Percentiles rank a stretch among this genome's conserved stretches.
Evolutionary conservation across 495 filamentous ascomycete species (phyloP).

Genomic region (Oidiodendron maius): DNA sequence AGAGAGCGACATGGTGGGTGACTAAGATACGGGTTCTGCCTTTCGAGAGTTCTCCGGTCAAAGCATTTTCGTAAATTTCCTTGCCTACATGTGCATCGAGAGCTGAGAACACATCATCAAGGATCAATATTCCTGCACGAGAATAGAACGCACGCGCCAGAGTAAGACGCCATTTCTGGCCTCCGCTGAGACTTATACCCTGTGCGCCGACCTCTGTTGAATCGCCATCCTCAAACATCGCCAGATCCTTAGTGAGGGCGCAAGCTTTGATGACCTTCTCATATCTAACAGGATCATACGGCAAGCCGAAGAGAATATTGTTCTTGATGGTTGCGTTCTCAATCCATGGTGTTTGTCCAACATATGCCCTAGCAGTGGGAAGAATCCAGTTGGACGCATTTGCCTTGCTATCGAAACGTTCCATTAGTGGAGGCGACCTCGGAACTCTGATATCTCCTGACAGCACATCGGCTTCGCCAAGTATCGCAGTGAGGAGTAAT

Average conservation of each 20-base stretch:
- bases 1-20: constrained; percentile 40
- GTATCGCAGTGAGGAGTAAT: constrained; percentile 46
- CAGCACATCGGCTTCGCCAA: constrained; percentile 50
- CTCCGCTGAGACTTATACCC: constrained; percentile 65
- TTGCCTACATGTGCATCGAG: constrained; percentile 47
- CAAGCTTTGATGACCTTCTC: constrained; percentile 55
- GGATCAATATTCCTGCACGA: constrained; percentile 52
- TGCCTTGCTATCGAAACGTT: constrained; percentile 38
- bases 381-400: constrained; percentile 46
- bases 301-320: constrained; percentile 52
- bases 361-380: constrained; percentile 36
- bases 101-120: constrained; percentile 68
- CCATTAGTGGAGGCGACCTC: constrained; percentile 22
- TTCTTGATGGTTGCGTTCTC: constrained; percentile 46
- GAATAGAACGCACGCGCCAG: constrained; percentile 70
- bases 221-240: constrained; percentile 59
- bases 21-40: constrained; percentile 46
- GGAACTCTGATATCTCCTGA: constrained; percentile 42
- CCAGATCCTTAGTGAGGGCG: constrained; percentile 57
- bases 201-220: constrained; percentile 64
- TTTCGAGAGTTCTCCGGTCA: constrained; percentile 38
- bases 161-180: constrained; percentile 63
- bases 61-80: constrained; percentile 40
- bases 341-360: constrained; percentile 51
- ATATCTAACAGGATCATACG: constrained; percentile 40